phyloP scores from a whole-genome alignment of 371 early-diverging fungal species.

The Mortierella sp. region DNA sequence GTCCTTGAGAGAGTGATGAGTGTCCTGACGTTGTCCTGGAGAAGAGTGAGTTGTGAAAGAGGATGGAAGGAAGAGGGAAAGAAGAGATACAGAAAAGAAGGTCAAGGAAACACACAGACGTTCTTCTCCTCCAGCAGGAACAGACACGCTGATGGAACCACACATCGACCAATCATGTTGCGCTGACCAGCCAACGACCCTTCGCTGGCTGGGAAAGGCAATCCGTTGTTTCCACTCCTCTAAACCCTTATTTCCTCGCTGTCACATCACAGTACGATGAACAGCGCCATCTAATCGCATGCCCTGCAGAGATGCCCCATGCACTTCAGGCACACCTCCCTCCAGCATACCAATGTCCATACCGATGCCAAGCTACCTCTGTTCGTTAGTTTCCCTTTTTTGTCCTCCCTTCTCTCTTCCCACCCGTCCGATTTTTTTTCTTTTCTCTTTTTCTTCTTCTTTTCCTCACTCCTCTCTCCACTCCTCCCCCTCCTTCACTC shows the following conservation, averaged over 20 bases:
- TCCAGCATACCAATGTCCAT: neutral
- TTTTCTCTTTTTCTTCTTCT: conserved; percentile 10
- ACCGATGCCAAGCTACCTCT: neutral
- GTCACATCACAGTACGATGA: neutral
- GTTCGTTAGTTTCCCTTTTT: conserved; percentile 10
- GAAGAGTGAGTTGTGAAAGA: neutral
- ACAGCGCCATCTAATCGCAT: neutral
- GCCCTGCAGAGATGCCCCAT: neutral
- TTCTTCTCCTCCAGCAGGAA: neutral
- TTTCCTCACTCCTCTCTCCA: conserved; percentile 4
- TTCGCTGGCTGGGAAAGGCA: neutral
- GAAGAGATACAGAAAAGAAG: neutral
- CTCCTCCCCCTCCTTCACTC: neutral
- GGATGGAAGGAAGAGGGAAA: neutral
- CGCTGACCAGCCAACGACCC: conserved; percentile 3
- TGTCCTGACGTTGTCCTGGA: neutral
- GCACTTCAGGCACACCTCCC: neutral
- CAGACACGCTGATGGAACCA: neutral
- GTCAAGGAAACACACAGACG: neutral
- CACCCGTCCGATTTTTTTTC: neutral
- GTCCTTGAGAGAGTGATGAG: neutral
- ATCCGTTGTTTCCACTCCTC: neutral
- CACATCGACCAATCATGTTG: neutral
- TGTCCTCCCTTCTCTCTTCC: neutral
- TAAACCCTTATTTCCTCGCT: neutral